phyloP scores from a whole-genome alignment of 306 rosid species.

The Geum urbanum region DNA sequence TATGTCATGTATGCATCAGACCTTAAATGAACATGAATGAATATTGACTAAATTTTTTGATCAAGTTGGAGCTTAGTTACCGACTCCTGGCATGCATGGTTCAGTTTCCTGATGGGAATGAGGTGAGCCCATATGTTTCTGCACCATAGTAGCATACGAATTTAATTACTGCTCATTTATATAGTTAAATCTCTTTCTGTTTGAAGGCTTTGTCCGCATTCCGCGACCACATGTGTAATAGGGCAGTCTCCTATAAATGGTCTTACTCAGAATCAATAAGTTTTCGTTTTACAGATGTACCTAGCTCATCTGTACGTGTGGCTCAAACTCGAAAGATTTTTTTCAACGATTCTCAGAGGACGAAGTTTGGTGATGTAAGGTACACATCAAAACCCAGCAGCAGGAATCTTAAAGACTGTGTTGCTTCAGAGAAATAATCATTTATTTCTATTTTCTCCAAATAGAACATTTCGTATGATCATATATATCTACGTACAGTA shows the following conservation, averaged over 20 bases:
- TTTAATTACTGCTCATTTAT: not conserved
- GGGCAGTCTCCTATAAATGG: not conserved
- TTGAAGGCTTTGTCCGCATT: not conserved
- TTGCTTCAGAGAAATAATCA: not conserved
- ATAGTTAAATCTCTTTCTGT: not conserved
- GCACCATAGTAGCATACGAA: not conserved
- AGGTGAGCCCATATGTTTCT: not conserved
- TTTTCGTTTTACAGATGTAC: not conserved
- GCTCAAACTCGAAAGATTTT: constrained; percentile 1
- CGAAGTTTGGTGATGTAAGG: not conserved
- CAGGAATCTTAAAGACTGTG: not conserved
- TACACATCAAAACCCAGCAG: not conserved
- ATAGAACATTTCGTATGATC: not conserved
- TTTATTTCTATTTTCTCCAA: not conserved
- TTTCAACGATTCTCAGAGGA: not conserved
- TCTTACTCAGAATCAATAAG: not conserved
- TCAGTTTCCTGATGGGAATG: not conserved
- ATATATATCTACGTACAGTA: not conserved
- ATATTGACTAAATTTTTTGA: too few species aligned
- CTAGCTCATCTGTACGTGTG: not conserved
- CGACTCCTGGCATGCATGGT: too few species aligned
- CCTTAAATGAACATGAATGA: not conserved
- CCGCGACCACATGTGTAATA: constrained; percentile 3
- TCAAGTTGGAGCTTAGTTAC: too few species aligned
- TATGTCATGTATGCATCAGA: not conserved